A percentile compares a stretch with the other conserved stretches of the same genome.
phyloP scores from a whole-genome alignment of 352 stramenopile species.

The Globisporangium viniferum region DNA sequence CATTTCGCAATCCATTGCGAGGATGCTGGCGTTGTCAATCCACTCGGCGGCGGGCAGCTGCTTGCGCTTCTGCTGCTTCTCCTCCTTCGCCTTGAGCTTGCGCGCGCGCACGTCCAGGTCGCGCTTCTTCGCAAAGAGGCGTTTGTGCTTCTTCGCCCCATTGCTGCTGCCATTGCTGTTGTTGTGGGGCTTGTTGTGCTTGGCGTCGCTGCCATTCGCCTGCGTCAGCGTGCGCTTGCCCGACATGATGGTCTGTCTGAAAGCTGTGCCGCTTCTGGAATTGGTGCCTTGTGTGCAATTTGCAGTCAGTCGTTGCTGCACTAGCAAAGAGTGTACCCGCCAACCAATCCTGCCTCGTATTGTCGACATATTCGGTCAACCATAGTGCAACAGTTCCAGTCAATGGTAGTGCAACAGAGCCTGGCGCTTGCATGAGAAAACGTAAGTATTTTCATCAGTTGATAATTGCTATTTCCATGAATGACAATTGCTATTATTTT shows the following conservation, averaged over 20 bases:
- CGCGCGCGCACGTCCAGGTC: slow-evolving; percentile 33
- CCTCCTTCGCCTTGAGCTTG: slow-evolving; percentile 46
- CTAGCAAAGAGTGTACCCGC: not conserved
- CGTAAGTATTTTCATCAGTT: too few relatives aligned
- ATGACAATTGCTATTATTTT: too few relatives aligned
- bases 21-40: slow-evolving; percentile 74
- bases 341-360: not conserved
- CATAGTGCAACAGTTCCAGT: too few relatives aligned
- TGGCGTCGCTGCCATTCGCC: slow-evolving; percentile 6
- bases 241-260: slow-evolving; percentile 6
- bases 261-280: not conserved
- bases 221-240: slow-evolving; percentile 24
- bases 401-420: too few relatives aligned
- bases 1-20: slow-evolving; percentile 90
- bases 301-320: not conserved
- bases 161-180: slow-evolving; percentile 16
- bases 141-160: slow-evolving; percentile 26
- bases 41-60: slow-evolving; percentile 56
- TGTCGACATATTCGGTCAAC: not conserved
- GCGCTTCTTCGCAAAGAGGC: slow-evolving; percentile 25
- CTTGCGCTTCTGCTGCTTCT: slow-evolving; percentile 45
- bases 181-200: slow-evolving; percentile 6
- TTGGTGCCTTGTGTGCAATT: not conserved
- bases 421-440: too few relatives aligned
- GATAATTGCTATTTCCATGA: too few relatives aligned